A percentile compares a stretch with the other conserved stretches of the same genome.
These are phyloP conservation scores for Oryza brachyantha DNA, from an alignment of 176 grass and related monocot species.

Conservation along the genomic window DNA sequence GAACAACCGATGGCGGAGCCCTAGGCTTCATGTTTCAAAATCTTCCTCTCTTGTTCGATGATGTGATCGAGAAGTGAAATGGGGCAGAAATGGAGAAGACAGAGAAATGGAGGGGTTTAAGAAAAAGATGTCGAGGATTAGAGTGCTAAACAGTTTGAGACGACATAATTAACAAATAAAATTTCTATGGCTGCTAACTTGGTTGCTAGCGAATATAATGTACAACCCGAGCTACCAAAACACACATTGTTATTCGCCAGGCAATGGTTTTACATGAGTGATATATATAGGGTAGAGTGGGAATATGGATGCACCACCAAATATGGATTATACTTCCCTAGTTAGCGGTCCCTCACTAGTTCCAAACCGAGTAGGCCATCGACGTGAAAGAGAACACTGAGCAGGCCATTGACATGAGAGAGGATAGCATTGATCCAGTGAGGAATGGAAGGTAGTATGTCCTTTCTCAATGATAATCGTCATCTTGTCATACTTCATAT, in stretches of 20 bases:
- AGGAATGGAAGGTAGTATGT: not conserved
- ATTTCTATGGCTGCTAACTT: not conserved
- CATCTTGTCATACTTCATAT: not conserved
- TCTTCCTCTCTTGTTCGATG: not conserved
- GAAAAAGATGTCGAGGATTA: conserved; percentile 16
- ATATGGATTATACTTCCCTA: not conserved
- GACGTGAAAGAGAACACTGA: no score
- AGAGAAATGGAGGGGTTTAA: conserved; percentile 5
- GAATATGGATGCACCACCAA: fast-evolving
- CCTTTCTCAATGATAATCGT: not conserved
- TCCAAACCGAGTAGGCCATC: not conserved
- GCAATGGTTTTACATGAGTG: not conserved
- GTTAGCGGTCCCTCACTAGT: not conserved
- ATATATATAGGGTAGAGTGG: not conserved
- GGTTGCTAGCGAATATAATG: not conserved
- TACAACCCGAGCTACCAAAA: not conserved
- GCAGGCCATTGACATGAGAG: not conserved
- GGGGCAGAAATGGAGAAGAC: conserved; percentile 6
- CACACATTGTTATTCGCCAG: fast-evolving
- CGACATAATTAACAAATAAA: not conserved
- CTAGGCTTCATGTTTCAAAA: conserved; percentile 28
- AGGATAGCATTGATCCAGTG: not conserved
- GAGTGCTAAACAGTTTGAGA: not conserved
- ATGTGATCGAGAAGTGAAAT: conserved; percentile 8
- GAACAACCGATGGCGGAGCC: not conserved